Base-by-base conservation (phyloP, 1,284 basidiomycete genomes). In the Mycena sp. region DNA sequence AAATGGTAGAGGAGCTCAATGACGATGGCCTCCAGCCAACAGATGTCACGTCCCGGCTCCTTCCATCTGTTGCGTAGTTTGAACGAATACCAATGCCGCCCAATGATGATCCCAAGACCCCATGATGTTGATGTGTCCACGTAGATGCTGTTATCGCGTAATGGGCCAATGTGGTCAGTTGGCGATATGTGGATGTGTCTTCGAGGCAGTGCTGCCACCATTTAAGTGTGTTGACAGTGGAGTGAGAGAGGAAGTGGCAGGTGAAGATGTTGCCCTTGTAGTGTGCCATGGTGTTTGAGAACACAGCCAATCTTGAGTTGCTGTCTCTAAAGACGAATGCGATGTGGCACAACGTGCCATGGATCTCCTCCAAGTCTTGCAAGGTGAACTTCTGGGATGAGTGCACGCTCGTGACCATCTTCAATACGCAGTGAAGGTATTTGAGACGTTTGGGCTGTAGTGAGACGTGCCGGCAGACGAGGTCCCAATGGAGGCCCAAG, bases 41-140 rank as follows among this genome's bases (percentile, higher is more conserved):
- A 63, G 28, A 69, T 69, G 38, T 81, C 67, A 6, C 60, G 19
- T 10, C 65, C 68, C 4, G 29, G 32, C 0, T 32, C 11, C 30
- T 53, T 54, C 58, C 58, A 61, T 19, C 37, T 40, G 6, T 30
- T 6, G 11, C 6, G 23, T 46, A 0, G 28, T 2, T 4, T 10
- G 68, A 72, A 71, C 2, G 62, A 51, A 1, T 37, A 50, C 56
- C 63, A 71, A 1, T 52, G 23, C 16, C 25, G 41, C 14, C 57
- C 50, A 21, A 70, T 44, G 9, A 75, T 52, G 16, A 77, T 30
- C 0, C 76, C 76, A 5, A 78, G 70, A 10, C 76, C 75, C 68
- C 69, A 45, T 11, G 43, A 45, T 6, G 43, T 45, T 16, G n/a
- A 21, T 6, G 76, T 68, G 44, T 74, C 68, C 76, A 65, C 66